These are phyloP conservation scores for Ogataea pilisensis DNA, from an alignment of 805 yeast genomes.

Conservation along the genomic window DNA sequence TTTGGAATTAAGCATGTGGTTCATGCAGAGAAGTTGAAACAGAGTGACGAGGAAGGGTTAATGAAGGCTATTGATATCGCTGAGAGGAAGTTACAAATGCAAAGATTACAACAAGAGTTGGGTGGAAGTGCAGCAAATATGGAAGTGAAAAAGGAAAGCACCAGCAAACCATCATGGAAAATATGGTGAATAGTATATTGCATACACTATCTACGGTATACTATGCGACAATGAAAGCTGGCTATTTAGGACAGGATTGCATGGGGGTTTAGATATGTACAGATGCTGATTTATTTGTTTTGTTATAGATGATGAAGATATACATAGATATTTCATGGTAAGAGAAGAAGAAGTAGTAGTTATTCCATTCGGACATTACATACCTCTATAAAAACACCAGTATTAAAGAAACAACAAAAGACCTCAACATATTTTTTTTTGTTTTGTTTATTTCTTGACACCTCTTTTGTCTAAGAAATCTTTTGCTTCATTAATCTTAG, in stretches of 20 bases:
- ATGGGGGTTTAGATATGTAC: no score
- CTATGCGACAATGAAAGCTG: no score
- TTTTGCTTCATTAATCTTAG: slow-evolving; percentile 89
- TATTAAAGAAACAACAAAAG: no score
- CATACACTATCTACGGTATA: no score
- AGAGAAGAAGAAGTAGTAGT: no score
- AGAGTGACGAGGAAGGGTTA: slow-evolving; percentile 59
- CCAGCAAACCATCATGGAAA: slow-evolving; percentile 25
- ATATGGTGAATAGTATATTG: slow-evolving; percentile 22
- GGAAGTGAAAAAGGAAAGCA: not conserved
- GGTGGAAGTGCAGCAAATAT: not conserved
- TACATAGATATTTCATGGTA: not conserved
- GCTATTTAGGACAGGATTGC: no score
- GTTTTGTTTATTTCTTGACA: slow-evolving; percentile 35
- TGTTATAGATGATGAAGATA: no score
- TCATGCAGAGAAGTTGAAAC: slow-evolving; percentile 68
- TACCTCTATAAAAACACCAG: no score
- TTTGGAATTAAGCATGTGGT: slow-evolving; percentile 56
- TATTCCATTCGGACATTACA: no score
- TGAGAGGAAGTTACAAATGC: slow-evolving; percentile 27
- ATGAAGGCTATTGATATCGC: slow-evolving; percentile 45
- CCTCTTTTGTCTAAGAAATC: slow-evolving; percentile 71
- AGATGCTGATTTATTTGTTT: no score
- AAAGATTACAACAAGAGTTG: slow-evolving; percentile 11
- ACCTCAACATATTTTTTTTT: no score